A percentile compares a stretch with the other conserved stretches of the same genome.
Evolutionary conservation across 208 protist species (phyloP).

Genomic region (Acanthamoeba culbertsoni): DNA sequence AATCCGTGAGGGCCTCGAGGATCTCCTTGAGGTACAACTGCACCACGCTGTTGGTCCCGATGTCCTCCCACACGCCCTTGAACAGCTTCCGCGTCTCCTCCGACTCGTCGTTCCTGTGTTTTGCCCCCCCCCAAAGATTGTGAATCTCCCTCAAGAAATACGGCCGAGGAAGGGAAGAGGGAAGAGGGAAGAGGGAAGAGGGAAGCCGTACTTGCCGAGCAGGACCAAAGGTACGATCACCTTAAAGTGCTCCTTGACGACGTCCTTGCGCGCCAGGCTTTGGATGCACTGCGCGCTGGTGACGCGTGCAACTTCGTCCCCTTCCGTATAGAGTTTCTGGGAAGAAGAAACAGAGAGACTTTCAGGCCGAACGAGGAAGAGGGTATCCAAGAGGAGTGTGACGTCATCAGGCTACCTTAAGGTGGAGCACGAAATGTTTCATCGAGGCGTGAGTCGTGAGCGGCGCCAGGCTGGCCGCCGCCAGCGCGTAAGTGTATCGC

Average conservation of each 20-base stretch:
- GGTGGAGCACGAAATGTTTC: slow-evolving; percentile 33
- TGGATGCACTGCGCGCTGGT: slow-evolving; percentile 52
- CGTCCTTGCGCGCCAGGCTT: slow-evolving; percentile 13
- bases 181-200: neutral
- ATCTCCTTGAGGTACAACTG: slow-evolving; percentile 61
- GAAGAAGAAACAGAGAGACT: neutral
- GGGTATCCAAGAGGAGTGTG: neutral
- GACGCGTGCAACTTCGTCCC: neutral
- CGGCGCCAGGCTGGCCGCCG: slow-evolving; percentile 46
- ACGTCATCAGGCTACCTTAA: neutral
- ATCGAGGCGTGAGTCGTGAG: slow-evolving; percentile 35
- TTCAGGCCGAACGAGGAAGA: neutral
- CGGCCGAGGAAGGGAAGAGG: neutral
- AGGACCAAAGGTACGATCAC: slow-evolving; percentile 27
- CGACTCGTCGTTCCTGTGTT: slow-evolving; percentile 23
- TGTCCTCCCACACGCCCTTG: slow-evolving; percentile 46
- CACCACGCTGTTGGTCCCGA: neutral
- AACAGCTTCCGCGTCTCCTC: slow-evolving; percentile 36
- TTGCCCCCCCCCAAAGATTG: too few relatives aligned
- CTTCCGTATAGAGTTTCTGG: slow-evolving; percentile 54
- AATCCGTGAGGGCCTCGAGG: neutral
- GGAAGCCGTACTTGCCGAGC: slow-evolving; percentile 2
- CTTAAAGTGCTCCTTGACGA: slow-evolving; percentile 46
- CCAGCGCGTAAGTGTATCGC: slow-evolving; percentile 51
- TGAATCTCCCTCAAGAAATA: too few relatives aligned